Percentiles rank a stretch among this genome's conserved stretches.
phyloP scores from a whole-genome alignment of 2,329 filamentous ascomycete species.

The Phyllosticta citrichinensis region DNA sequence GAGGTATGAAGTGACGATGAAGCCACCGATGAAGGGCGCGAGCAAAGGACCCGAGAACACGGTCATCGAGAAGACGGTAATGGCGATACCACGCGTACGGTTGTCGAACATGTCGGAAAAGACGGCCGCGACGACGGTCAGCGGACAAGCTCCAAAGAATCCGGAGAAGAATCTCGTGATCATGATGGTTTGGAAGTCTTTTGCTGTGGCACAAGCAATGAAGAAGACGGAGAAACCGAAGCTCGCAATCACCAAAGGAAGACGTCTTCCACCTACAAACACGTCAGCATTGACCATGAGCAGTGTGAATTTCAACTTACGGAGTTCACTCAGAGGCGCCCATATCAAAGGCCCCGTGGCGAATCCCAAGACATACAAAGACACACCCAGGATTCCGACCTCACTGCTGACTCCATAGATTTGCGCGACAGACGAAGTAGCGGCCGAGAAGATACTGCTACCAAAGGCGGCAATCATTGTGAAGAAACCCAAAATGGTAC shows the following conservation, averaged over 20 bases:
- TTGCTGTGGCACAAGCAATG: slow-evolving; percentile 38
- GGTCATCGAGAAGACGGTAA: slow-evolving; percentile 42
- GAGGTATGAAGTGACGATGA: slow-evolving; percentile 40
- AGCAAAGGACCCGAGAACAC: slow-evolving; percentile 44
- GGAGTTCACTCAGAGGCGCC: slow-evolving; percentile 45
- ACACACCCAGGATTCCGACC: slow-evolving; percentile 41
- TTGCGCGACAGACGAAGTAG: slow-evolving; percentile 21
- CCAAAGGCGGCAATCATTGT: slow-evolving; percentile 60
- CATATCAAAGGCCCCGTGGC: slow-evolving; percentile 36
- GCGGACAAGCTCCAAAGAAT: slow-evolving; percentile 44
- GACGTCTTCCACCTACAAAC: slow-evolving; percentile 28
- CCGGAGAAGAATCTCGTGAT: slow-evolving; percentile 44
- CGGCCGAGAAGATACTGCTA: slow-evolving; percentile 33
- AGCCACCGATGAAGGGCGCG: slow-evolving; percentile 46
- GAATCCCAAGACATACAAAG: slow-evolving; percentile 40
- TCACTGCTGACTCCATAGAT: slow-evolving; percentile 38
- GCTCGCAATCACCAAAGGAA: slow-evolving; percentile 39
- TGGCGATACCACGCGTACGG: slow-evolving; percentile 29
- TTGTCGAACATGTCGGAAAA: slow-evolving; percentile 49
- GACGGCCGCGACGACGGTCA: slow-evolving; percentile 44
- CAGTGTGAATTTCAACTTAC: slow-evolving; percentile 7
- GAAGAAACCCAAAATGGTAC: slow-evolving; percentile 61
- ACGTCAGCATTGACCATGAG: no score
- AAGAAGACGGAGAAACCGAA: slow-evolving; percentile 44
- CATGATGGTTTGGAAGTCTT: slow-evolving; percentile 44